These are phyloP conservation scores for Geotrichum histeridarum DNA, from an alignment of 1,139 yeast genomes.

Conservation along the genomic window DNA sequence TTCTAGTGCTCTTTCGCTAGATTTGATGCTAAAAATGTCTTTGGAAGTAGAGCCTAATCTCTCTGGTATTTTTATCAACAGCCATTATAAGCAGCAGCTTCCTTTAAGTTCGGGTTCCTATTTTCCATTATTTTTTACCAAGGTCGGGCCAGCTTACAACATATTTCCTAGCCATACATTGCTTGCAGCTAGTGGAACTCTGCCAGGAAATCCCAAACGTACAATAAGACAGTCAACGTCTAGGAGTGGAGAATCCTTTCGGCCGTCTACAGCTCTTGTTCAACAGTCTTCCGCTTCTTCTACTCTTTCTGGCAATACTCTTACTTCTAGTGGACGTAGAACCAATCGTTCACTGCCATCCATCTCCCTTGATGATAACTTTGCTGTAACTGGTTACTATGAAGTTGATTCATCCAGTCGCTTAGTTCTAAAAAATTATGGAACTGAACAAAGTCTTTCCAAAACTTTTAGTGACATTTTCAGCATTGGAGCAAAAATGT, in stretches of 20 bases:
- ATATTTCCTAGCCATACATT: slow-evolving; percentile 50
- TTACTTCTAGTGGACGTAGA: slow-evolving; percentile 37
- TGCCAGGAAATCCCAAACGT: slow-evolving; percentile 14
- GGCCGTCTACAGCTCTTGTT: background rate
- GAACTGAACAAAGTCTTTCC: slow-evolving; percentile 45
- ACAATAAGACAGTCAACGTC: slow-evolving; percentile 14
- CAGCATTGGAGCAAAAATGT: slow-evolving; percentile 51
- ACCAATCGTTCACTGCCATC: background rate
- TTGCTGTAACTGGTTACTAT: slow-evolving; percentile 36
- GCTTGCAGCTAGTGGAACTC: slow-evolving; percentile 31
- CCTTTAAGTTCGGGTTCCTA: slow-evolving; percentile 54
- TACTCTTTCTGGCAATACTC: slow-evolving; percentile 25
- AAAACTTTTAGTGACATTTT: slow-evolving; percentile 54
- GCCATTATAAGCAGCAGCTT: slow-evolving; percentile 43
- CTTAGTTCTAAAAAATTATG: slow-evolving; percentile 37
- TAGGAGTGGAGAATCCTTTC: background rate
- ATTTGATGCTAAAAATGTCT: slow-evolving; percentile 40
- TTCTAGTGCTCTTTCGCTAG: slow-evolving; percentile 22
- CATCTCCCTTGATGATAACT: slow-evolving; percentile 17
- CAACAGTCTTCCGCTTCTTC: slow-evolving; percentile 16
- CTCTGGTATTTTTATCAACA: slow-evolving; percentile 41
- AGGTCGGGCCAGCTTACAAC: slow-evolving; percentile 47
- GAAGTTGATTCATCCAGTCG: slow-evolving; percentile 38
- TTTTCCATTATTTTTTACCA: slow-evolving; percentile 57
- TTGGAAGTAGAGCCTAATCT: slow-evolving; percentile 43